Evolutionary conservation across 1,284 basidiomycete genomes (phyloP).

Genomic region (Gomphus sp.): DNA sequence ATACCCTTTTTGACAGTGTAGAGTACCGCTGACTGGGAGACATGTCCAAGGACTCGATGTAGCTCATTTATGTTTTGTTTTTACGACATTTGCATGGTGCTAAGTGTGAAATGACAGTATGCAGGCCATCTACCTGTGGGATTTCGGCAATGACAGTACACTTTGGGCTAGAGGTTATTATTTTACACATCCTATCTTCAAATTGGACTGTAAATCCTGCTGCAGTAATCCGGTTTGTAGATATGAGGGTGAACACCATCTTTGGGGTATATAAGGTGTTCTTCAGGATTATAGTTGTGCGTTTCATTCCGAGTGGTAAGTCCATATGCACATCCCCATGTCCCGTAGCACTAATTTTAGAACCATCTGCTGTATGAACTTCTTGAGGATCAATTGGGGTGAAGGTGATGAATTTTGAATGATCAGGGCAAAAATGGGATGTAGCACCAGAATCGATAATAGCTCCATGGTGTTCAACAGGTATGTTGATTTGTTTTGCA

Average conservation of each 20-base stretch:
- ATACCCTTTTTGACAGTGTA: conserved; percentile 20
- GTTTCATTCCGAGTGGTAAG: not conserved
- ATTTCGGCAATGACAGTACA: conserved; percentile 9
- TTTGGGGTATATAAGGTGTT: not conserved
- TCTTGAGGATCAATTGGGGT: not conserved
- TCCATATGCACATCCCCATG: not conserved
- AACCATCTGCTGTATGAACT: not conserved
- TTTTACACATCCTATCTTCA: not conserved
- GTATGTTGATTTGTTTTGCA: not conserved
- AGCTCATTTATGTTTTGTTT: conserved; percentile 19
- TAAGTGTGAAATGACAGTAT: conserved; percentile 15
- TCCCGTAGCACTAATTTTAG: not conserved
- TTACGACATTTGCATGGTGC: conserved; percentile 3
- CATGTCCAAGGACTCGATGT: conserved; percentile 26
- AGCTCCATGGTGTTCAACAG: not conserved
- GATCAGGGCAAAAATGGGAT: not conserved
- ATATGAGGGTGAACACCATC: too few relatives aligned
- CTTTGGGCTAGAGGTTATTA: conserved; percentile 12
- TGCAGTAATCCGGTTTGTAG: not conserved
- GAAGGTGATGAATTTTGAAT: not conserved
- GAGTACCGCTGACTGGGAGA: conserved; percentile 18
- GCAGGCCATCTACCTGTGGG: conserved; percentile 18
- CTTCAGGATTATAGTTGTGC: not conserved
- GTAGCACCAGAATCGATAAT: not conserved
- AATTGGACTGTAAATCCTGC: not conserved